Evolutionary conservation across 2,329 filamentous ascomycete species (phyloP), one percentile per base, ranked within the genome.

Genomic region (Xylariales sp.): DNA sequence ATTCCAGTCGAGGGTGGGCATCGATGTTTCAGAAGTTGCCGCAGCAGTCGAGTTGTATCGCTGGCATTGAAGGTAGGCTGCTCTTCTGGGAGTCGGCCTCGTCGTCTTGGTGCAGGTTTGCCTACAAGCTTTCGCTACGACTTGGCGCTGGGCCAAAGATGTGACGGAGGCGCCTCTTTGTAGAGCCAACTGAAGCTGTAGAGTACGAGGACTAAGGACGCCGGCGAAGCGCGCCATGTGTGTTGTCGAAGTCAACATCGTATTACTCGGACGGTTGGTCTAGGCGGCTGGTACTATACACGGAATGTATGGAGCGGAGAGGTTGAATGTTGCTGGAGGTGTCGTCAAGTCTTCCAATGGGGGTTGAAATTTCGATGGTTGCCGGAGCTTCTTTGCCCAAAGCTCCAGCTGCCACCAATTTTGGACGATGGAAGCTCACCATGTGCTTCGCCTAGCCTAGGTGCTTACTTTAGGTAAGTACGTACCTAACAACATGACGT

Each of bases 1-100:
- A 69, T 96, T 84, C 91, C 91, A 97, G 66, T 88, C 79, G 31
- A 90, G 78, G 22, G 57, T 52, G 38, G 57, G 47, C 14, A 63
- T 44, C 9, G 63, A 49, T 11, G 51, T 43, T 20, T 59, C 40
- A 4, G 55, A 35, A 3, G 53, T 47, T 15, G 58, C 50, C 28
- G 58, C 40, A 12, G 56, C 47, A 12, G 59, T 52, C 21, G 52
- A 53, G 38, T 51, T 55, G 41, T 55, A 43, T 5, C 59, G 56
- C 21, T 50, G 52, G 44, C 47, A 56, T 41, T 49, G 51, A 11
- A 38, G 49, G 28, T 45, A 45, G 33, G 39, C n/a, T 18, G 48
- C 40, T 36, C 46, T 50, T 11, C 22, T 19, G 12, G 40, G 18
- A 7, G 36, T 16, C 25, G 25, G 33, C 20, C 39, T 34, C 16